Conservation (phyloP, 1,284 basidiomycete species). For the Cutaneotrichosporon mucoides region DNA sequence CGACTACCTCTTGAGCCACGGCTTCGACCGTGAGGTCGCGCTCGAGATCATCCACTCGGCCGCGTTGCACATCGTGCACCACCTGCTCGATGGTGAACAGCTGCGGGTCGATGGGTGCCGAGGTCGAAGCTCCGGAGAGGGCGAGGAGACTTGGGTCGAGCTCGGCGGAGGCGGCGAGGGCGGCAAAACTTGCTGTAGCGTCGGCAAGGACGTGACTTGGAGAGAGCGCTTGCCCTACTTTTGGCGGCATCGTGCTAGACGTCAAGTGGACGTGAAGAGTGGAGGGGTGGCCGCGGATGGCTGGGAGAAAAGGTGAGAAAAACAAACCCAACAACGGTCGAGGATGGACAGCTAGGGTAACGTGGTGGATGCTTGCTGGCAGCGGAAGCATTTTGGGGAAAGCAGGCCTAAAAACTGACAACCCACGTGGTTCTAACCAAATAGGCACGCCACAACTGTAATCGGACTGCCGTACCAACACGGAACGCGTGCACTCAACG, state of each 20-base stretch:
- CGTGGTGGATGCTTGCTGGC: conserved; percentile 30
- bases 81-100: conserved; percentile 37
- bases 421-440: no score
- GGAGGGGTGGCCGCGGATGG: neutral
- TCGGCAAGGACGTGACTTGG: neutral
- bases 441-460: neutral
- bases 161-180: neutral
- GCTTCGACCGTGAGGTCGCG: neutral
- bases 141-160: conserved; percentile 17
- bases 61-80: conserved; percentile 33
- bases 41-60: conserved; percentile 17
- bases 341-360: conserved; percentile 29
- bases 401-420: no score
- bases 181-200: neutral
- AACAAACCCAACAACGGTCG: conserved; percentile 54
- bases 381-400: neutral
- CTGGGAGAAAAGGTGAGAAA: conserved; percentile 18
- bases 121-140: conserved; percentile 1
- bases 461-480: neutral
- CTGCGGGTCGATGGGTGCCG: conserved; percentile 30
- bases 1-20: neutral
- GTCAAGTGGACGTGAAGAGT: conserved; percentile 1
- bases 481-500: neutral
- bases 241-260: neutral
- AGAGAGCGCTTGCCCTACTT: neutral